phyloP scores from a whole-genome alignment of 768 basidiomycete genomes.

The Leucocoprinus birnbaumii region DNA sequence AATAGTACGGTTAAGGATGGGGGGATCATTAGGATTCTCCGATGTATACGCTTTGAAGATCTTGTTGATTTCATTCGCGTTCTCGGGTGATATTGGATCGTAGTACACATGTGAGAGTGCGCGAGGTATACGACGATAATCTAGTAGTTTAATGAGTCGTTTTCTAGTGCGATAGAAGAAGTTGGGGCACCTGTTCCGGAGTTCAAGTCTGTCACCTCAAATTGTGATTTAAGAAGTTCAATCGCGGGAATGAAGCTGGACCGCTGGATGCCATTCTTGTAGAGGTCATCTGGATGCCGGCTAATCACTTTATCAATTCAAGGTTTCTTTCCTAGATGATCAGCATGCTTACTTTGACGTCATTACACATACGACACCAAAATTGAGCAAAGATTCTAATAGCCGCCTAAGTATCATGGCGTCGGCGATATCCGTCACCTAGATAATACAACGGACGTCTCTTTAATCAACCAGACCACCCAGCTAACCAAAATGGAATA shows the following conservation, averaged over 20 bases:
- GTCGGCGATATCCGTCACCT: slow-evolving; percentile 97
- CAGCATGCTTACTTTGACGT: slow-evolving; percentile 88
- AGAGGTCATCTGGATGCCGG: slow-evolving; percentile 95
- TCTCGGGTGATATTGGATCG: slow-evolving; percentile 68
- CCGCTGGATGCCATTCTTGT: slow-evolving; percentile 98
- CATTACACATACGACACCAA: slow-evolving; percentile 92
- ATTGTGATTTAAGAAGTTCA: slow-evolving; percentile 83
- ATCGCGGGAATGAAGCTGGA: slow-evolving; percentile 94
- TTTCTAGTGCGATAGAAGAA: slow-evolving; percentile 6
- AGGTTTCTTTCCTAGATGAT: not conserved
- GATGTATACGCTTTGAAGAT: slow-evolving; percentile 75
- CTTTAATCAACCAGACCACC: not conserved
- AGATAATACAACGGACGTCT: slow-evolving; percentile 7
- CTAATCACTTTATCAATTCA: slow-evolving; percentile 35
- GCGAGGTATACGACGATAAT: slow-evolving; percentile 92
- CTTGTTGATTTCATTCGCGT: slow-evolving; percentile 70
- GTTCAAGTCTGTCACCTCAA: slow-evolving; percentile 89
- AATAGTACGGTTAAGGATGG: slow-evolving; percentile 61
- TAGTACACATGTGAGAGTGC: slow-evolving; percentile 95
- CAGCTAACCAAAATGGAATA: not conserved
- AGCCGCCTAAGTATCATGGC: slow-evolving; percentile 96
- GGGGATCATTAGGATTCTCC: slow-evolving; percentile 48
- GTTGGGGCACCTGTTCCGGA: slow-evolving; percentile 78
- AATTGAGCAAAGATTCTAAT: slow-evolving; percentile 79
- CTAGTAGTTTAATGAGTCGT: slow-evolving; percentile 32